phyloP scores from a whole-genome alignment of 1,284 basidiomycete genomes.

The Cryptococcus sp. region DNA sequence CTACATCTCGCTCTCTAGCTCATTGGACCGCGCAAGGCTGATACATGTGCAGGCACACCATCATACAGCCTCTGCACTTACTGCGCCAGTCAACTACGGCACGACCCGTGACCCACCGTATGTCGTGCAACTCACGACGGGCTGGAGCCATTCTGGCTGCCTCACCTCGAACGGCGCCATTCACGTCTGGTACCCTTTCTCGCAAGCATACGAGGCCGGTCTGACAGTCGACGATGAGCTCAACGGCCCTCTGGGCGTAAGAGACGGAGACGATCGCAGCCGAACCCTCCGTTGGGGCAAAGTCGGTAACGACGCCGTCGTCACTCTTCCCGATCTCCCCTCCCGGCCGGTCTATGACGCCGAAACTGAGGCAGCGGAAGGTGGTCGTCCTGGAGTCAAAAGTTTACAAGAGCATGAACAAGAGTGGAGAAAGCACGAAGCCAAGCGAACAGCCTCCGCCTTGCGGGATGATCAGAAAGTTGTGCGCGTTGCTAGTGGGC shows the following conservation, averaged over 20 bases:
- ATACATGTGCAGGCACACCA: constrained; percentile 34
- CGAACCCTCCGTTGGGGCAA: constrained; percentile 38
- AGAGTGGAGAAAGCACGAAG: constrained; percentile 62
- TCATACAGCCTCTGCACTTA: constrained; percentile 39
- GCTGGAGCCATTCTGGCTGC: constrained; percentile 73
- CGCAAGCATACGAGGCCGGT: constrained; percentile 38
- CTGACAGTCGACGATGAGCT: constrained; percentile 44
- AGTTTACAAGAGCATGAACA: constrained; percentile 40
- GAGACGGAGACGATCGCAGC: constrained; percentile 49
- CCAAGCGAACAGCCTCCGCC: constrained; percentile 39
- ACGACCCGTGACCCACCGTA: constrained; percentile 26
- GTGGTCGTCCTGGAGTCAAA: background rate
- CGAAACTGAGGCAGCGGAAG: constrained; percentile 46
- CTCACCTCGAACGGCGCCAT: constrained; percentile 70
- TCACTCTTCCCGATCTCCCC: constrained; percentile 27
- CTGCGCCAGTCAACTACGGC: constrained; percentile 33
- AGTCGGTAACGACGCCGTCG: constrained; percentile 29
- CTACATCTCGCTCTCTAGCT: background rate
- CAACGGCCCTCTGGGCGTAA: constrained; percentile 44
- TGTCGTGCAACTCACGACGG: constrained; percentile 65
- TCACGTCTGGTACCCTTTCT: constrained; percentile 71
- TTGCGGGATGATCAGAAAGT: constrained; percentile 57
- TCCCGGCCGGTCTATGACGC: constrained; percentile 55
- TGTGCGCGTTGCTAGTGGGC: constrained; percentile 74
- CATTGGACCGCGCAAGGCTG: background rate